phyloP scores from a whole-genome alignment of 169 alveolate species.

The Perkinsus marinus region DNA sequence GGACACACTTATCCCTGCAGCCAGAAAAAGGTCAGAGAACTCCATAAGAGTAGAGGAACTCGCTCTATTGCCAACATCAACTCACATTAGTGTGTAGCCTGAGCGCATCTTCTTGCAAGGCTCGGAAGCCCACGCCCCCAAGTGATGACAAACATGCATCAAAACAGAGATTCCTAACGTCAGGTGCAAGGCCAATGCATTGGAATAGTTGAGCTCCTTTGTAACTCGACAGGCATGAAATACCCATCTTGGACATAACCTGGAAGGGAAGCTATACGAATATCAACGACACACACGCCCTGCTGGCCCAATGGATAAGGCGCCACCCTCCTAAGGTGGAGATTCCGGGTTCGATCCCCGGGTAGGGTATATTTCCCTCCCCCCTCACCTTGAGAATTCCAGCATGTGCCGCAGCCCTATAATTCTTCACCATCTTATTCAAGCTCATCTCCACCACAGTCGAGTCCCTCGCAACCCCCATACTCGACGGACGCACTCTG shows the following conservation, averaged over 20 bases:
- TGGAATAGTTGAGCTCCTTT: conserved; percentile 45
- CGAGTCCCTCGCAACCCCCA: neutral
- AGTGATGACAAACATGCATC: conserved; percentile 7
- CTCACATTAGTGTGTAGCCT: neutral
- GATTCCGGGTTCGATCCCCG: neutral
- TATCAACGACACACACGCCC: neutral
- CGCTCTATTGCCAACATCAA: no score
- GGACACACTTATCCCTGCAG: no score
- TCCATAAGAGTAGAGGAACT: no score
- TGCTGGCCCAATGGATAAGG: neutral
- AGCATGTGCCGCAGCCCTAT: neutral
- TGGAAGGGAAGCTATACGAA: neutral
- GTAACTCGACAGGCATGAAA: conserved; percentile 42
- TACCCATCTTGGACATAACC: conserved; percentile 53
- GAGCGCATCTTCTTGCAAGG: conserved; percentile 11
- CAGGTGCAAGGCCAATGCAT: conserved; percentile 23
- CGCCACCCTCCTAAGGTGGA: neutral
- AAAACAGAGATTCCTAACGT: conserved; percentile 16
- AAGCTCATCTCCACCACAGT: neutral
- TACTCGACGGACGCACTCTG: neutral
- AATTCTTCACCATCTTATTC: conserved; percentile 23
- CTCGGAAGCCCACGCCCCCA: conserved; percentile 18
- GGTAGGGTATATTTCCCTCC: neutral
- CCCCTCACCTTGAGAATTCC: neutral
- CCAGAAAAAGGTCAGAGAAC: no score